These are phyloP conservation scores for Kalmusia sp. DNA, from an alignment of 2,329 filamentous ascomycete species.

Conservation along the genomic window DNA sequence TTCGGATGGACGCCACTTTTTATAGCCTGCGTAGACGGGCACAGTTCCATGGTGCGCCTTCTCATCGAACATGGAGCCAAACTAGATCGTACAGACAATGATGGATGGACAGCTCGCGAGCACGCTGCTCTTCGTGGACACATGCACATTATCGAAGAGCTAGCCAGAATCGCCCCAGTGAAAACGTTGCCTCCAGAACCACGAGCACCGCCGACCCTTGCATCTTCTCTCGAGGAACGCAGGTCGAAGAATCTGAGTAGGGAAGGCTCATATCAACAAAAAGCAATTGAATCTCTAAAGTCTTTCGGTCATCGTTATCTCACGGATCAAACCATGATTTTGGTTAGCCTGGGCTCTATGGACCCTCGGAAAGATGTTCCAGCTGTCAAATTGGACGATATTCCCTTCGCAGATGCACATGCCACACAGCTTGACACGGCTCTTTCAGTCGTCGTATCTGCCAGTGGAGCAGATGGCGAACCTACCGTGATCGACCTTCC, in stretches of 20 bases:
- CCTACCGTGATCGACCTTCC: constrained; percentile 90
- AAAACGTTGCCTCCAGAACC: constrained; percentile 36
- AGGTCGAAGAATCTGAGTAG: constrained; percentile 48
- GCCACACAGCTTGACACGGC: constrained; percentile 94
- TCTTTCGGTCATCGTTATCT: constrained; percentile 96
- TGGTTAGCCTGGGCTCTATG: constrained; percentile 94
- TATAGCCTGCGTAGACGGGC: constrained; percentile 89
- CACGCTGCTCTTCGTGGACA: constrained; percentile 92
- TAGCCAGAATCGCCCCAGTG: constrained; percentile 64
- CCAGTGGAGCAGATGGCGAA: constrained; percentile 83
- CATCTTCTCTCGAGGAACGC: constrained; percentile 63
- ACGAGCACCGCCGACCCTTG: constrained; percentile 54
- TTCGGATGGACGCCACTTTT: constrained; percentile 97
- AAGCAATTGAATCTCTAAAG: constrained; percentile 80
- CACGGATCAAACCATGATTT: constrained; percentile 83
- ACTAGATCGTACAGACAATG: constrained; percentile 76
- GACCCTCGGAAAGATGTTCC: constrained; percentile 83
- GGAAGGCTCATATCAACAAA: constrained; percentile 47
- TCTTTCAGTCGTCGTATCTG: constrained; percentile 87
- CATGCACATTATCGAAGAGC: constrained; percentile 75
- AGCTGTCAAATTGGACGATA: constrained; percentile 85
- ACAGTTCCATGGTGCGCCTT: constrained; percentile 75
- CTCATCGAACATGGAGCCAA: constrained; percentile 81
- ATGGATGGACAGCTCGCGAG: constrained; percentile 92
- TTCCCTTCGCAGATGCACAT: constrained; percentile 86